Evolutionary conservation across 805 yeast genomes (phyloP).

Genomic region (Kodamaea jinghongensis): DNA sequence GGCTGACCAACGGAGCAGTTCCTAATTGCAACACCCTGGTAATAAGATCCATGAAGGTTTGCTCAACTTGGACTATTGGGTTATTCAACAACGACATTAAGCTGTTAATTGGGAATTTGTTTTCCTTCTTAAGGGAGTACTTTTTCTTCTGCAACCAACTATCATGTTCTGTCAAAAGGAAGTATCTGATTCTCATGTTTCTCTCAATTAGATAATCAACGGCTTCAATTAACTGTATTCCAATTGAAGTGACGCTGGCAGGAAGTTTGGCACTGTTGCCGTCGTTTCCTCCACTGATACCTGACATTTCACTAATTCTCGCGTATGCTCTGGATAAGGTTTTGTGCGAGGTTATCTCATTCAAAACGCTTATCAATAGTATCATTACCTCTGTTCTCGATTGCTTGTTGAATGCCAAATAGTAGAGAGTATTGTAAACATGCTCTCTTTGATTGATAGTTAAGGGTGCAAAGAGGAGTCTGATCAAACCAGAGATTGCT

Average conservation of each 20-base stretch:
- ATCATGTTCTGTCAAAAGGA: conserved; percentile 74
- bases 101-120: conserved; percentile 70
- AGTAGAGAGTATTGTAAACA: conserved; percentile 62
- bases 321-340: conserved; percentile 49
- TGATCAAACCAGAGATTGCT: conserved; percentile 71
- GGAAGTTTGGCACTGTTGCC: conserved; percentile 39
- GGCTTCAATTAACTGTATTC: conserved; percentile 74
- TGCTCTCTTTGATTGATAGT: conserved; percentile 58
- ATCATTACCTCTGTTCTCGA: conserved; percentile 74
- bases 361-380: conserved; percentile 61
- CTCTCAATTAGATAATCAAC: conserved; percentile 67
- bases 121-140: conserved; percentile 34
- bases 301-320: conserved; percentile 7
- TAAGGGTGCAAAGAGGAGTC: conserved; percentile 73
- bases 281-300: conserved; percentile 13
- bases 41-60: conserved; percentile 70
- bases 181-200: conserved; percentile 65
- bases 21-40: conserved; percentile 75
- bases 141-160: conserved; percentile 32
- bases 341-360: conserved; percentile 64
- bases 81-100: conserved; percentile 62
- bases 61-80: conserved; percentile 65
- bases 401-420: conserved; percentile 72
- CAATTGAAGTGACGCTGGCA: conserved; percentile 66
- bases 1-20: conserved; percentile 61